Evolutionary conservation across 2,329 filamentous ascomycete species (phyloP).

Genomic region (Ceratocystiopsis minuta): DNA sequence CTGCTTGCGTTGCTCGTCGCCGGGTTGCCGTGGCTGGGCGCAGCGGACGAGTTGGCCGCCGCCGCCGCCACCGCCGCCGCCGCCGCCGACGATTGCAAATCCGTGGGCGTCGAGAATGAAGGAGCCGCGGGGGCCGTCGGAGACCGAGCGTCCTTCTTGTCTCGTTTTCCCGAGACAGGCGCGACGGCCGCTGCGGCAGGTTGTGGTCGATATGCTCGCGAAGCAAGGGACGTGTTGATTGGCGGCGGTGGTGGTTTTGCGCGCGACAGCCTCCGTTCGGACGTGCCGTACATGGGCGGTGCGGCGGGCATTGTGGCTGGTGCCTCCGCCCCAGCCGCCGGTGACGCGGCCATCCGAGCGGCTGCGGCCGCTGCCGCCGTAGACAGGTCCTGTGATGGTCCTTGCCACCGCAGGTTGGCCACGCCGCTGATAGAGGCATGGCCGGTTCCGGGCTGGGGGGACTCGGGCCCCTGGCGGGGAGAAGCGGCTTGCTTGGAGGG

Average conservation of each 20-base stretch:
- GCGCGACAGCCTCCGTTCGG: constrained; percentile 13
- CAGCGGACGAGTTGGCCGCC: constrained; percentile 15
- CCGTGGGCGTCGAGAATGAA: constrained; percentile 32
- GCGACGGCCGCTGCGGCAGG: not conserved
- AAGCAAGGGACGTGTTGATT: constrained; percentile 18
- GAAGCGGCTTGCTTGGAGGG: no score
- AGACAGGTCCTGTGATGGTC: constrained; percentile 6
- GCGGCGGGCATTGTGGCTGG: no score
- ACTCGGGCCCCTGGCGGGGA: no score
- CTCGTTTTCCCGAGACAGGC: not conserved
- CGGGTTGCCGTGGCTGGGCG: constrained; percentile 19
- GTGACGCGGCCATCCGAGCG: not conserved
- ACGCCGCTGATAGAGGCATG: not conserved
- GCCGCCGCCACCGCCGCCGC: constrained; percentile 25
- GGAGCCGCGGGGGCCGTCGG: constrained; percentile 15
- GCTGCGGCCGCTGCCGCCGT: constrained; percentile 9
- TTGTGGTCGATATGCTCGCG: constrained; percentile 11
- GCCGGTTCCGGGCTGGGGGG: no score
- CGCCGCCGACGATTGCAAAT: constrained; percentile 21
- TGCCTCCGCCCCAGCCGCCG: no score
- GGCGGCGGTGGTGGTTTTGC: constrained; percentile 19
- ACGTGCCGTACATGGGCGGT: constrained; percentile 3
- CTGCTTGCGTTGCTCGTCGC: constrained; percentile 14
- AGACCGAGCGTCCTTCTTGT: not conserved
- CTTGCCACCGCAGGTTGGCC: not conserved